A percentile compares a stretch with the other conserved stretches of the same genome.
Evolutionary conservation across 2,329 filamentous ascomycete species (phyloP).

Genomic region (Chaetomium globosum): DNA sequence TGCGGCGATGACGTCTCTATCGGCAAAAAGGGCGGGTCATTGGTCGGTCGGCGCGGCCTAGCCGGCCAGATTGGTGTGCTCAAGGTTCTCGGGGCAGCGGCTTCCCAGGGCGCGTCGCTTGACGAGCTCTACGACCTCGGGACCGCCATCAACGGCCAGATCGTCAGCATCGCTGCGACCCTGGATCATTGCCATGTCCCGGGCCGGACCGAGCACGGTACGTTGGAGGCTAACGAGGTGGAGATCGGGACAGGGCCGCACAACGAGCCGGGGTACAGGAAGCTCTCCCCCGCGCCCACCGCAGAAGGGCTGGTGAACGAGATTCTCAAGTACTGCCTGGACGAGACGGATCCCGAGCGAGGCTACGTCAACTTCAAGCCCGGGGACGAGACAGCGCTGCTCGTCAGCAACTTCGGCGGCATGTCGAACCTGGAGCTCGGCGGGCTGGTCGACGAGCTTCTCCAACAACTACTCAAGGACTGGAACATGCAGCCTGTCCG

Average conservation of each 20-base stretch:
- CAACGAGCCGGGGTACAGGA: conserved; percentile 65
- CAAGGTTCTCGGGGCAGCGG: conserved; percentile 59
- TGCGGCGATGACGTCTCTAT: conserved; percentile 69
- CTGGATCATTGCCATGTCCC: conserved; percentile 65
- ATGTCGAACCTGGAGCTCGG: conserved; percentile 61
- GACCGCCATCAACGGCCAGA: conserved; percentile 52
- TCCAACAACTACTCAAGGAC: conserved; percentile 51
- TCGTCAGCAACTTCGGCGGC: conserved; percentile 63
- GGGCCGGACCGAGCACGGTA: conserved; percentile 53
- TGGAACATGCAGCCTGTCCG: conserved; percentile 57
- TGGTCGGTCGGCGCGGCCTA: conserved; percentile 64
- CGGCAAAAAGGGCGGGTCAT: conserved; percentile 57
- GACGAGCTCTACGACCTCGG: conserved; percentile 56
- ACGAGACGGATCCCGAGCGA: conserved; percentile 56
- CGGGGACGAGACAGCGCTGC: conserved; percentile 54
- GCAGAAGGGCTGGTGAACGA: conserved; percentile 55
- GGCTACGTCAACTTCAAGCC: conserved; percentile 53
- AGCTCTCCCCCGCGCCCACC: conserved; percentile 56
- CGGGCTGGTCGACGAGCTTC: conserved; percentile 56
- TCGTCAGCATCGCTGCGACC: conserved; percentile 60
- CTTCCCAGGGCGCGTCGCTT: conserved; percentile 51
- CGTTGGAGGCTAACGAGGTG: conserved; percentile 54
- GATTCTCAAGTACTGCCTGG: conserved; percentile 63
- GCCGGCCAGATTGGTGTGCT: conserved; percentile 63
- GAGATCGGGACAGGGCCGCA: conserved; percentile 70